Evolutionary conservation across 495 filamentous ascomycete species (phyloP).

Genomic region (Daldinia loculata): DNA sequence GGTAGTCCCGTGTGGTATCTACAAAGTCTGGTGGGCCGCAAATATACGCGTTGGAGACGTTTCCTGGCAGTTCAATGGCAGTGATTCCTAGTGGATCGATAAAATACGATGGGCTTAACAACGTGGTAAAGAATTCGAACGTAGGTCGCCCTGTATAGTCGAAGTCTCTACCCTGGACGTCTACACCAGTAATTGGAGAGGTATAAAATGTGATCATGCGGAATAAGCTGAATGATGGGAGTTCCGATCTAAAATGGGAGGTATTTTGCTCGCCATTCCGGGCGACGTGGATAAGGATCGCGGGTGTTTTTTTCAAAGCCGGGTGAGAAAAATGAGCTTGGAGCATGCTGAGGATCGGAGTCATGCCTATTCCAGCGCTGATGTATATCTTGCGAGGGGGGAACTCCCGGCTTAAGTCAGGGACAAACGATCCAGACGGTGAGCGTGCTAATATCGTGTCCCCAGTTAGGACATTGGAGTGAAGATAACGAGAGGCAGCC

Average conservation of each 20-base stretch:
- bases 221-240: background rate
- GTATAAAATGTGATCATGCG: background rate
- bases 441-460: background rate
- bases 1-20: background rate
- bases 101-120: background rate
- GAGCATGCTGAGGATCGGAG: background rate
- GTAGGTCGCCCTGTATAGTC: background rate
- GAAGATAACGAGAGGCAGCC: background rate
- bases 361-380: slow-evolving; percentile 3
- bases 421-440: background rate
- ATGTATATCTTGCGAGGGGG: background rate
- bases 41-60: background rate
- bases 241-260: background rate
- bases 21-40: background rate
- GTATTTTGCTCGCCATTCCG: background rate
- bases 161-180: background rate
- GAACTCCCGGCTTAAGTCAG: background rate
- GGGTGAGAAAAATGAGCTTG: background rate
- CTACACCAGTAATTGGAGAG: background rate
- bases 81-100: background rate
- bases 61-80: background rate
- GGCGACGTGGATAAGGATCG: background rate
- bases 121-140: background rate
- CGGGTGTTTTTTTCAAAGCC: background rate
- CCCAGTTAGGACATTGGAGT: background rate